A percentile compares a stretch with the other conserved stretches of the same genome.
phyloP scores from a whole-genome alignment of 805 yeast genomes.

The Barnettozyma siamensis region DNA sequence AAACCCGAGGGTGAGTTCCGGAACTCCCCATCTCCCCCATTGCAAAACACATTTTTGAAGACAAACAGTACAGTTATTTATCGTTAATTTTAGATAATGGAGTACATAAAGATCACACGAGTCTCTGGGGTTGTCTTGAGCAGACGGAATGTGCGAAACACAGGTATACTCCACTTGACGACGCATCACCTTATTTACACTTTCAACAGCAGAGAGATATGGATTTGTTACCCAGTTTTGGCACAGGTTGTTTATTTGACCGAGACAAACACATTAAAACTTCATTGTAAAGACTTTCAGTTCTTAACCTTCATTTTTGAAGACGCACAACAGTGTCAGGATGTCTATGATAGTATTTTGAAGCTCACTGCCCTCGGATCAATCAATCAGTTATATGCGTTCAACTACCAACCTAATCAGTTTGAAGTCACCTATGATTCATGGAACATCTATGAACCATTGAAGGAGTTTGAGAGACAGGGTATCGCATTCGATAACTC shows the following conservation, averaged over 20 bases:
- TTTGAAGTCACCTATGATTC: slow-evolving; percentile 60
- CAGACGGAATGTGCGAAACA: slow-evolving; percentile 48
- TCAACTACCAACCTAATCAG: slow-evolving; percentile 67
- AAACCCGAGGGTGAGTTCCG: no score
- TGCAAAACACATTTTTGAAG: no score
- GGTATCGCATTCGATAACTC: slow-evolving; percentile 39
- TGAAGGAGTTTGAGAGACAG: slow-evolving; percentile 67
- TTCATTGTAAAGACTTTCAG: slow-evolving; percentile 82
- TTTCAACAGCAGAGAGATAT: slow-evolving; percentile 51
- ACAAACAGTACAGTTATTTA: no score
- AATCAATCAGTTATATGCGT: slow-evolving; percentile 69
- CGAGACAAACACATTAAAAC: slow-evolving; percentile 48
- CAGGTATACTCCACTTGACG: slow-evolving; percentile 63
- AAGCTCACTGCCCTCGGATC: slow-evolving; percentile 52
- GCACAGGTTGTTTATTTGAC: slow-evolving; percentile 35
- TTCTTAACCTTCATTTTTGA: slow-evolving; percentile 71
- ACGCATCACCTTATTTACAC: slow-evolving; percentile 73
- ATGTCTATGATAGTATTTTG: slow-evolving; percentile 68
- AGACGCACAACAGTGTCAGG: slow-evolving; percentile 52
- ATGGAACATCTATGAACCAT: slow-evolving; percentile 66
- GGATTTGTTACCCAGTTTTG: slow-evolving; percentile 89
- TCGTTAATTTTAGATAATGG: slow-evolving; percentile 11
- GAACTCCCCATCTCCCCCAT: no score
- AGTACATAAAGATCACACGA: slow-evolving; percentile 25
- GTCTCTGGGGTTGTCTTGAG: slow-evolving; percentile 48